phyloP scores from a whole-genome alignment of 805 yeast species.

The Babjeviella inositovora region DNA sequence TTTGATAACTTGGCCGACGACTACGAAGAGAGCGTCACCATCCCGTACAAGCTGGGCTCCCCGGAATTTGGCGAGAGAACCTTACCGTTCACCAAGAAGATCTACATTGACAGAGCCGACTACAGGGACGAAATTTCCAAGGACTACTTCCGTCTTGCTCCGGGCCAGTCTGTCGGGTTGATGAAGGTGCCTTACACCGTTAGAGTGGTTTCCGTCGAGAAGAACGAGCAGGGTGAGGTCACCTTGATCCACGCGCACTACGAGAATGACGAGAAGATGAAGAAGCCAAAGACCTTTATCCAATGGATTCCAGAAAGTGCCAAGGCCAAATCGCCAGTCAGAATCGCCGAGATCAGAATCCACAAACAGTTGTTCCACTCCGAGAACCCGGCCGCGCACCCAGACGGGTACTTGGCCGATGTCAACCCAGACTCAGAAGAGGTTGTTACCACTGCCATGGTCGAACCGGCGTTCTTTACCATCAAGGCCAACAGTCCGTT shows the following conservation, averaged over 20 bases:
- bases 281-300: conserved; percentile 88
- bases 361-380: conserved; percentile 80
- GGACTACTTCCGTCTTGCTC: conserved; percentile 88
- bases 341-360: conserved; percentile 63
- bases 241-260: conserved; percentile 65
- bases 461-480: conserved; percentile 66
- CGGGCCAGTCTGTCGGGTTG: conserved; percentile 88
- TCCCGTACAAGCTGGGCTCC: conserved; percentile 85
- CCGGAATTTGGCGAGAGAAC: conserved; percentile 61
- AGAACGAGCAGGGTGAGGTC: conserved; percentile 45
- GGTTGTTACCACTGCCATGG: conserved; percentile 42
- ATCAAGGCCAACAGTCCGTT: conserved; percentile 62
- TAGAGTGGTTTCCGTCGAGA: conserved; percentile 52
- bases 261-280: conserved; percentile 39
- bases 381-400: conserved; percentile 81
- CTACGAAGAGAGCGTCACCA: conserved; percentile 48
- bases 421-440: conserved; percentile 70
- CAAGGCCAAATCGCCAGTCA: conserved; percentile 45
- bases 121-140: conserved; percentile 49
- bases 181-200: conserved; percentile 81
- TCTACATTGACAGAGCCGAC: conserved; percentile 83
- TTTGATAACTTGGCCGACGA: conserved; percentile 72
- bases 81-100: conserved; percentile 59
- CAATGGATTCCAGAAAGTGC: conserved; percentile 85
- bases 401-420: conserved; percentile 79